Evolutionary conservation across 768 basidiomycete genomes (phyloP).

Genomic region (Hygrophorus pudorinus): DNA sequence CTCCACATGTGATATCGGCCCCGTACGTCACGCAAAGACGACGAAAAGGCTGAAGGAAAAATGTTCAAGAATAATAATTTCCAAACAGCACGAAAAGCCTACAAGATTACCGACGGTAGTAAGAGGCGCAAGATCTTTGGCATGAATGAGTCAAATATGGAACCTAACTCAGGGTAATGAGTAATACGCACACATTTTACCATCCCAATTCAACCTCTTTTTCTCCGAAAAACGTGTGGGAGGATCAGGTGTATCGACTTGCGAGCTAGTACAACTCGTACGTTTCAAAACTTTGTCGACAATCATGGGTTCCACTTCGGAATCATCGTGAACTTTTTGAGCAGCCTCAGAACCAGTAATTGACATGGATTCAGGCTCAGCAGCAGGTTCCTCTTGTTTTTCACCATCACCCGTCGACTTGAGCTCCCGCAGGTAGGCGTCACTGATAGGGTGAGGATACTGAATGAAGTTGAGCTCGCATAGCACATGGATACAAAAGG

Average conservation of each 20-base stretch:
- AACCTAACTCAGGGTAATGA: background rate
- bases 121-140: constrained; percentile 46
- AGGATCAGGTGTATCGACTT: constrained; percentile 57
- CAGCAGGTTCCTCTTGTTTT: constrained; percentile 15
- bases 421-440: constrained; percentile 49
- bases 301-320: background rate
- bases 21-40: constrained; percentile 80
- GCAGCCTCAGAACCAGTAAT: constrained; percentile 30
- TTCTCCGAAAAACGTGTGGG: constrained; percentile 72
- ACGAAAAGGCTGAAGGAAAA: constrained; percentile 67
- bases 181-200: constrained; percentile 62
- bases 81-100: constrained; percentile 1
- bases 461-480: constrained; percentile 17
- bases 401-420: constrained; percentile 25
- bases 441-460: constrained; percentile 58
- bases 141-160: background rate
- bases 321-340: constrained; percentile 10
- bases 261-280: constrained; percentile 25
- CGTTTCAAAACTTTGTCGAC: constrained; percentile 21
- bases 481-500: background rate
- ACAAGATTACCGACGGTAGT: constrained; percentile 96
- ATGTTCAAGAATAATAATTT: background rate
- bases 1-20: constrained; percentile 91
- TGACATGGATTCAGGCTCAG: constrained; percentile 14
- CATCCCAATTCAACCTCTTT: constrained; percentile 75